phyloP scores from a whole-genome alignment of 768 basidiomycete species.

The Lactarius evosmus region DNA sequence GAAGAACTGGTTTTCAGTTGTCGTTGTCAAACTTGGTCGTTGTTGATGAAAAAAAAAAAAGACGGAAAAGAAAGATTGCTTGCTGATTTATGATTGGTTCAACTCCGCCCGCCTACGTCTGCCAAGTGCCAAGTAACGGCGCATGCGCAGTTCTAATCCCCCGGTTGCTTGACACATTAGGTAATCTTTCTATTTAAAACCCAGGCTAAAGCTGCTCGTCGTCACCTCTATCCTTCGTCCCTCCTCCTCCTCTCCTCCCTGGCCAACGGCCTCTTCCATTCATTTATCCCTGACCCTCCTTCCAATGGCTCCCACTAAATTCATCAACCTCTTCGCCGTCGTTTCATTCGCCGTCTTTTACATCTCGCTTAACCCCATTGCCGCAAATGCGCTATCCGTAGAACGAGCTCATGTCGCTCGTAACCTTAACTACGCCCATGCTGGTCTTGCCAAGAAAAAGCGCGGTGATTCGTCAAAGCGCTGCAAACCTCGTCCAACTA shows the following conservation, averaged over 20 bases:
- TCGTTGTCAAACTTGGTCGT: constrained; percentile 82
- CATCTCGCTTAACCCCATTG: constrained; percentile 44
- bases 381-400: constrained; percentile 53
- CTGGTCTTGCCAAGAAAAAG: constrained; percentile 50
- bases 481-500: constrained; percentile 51
- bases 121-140: background rate
- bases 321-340: constrained; percentile 58
- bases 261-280: constrained; percentile 11
- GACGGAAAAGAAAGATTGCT: constrained; percentile 43
- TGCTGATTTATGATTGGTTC: constrained; percentile 16
- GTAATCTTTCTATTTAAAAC: constrained; percentile 4
- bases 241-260: background rate
- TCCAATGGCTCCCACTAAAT: constrained; percentile 48
- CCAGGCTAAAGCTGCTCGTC: background rate
- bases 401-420: constrained; percentile 42
- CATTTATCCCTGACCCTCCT: constrained; percentile 5
- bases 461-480: constrained; percentile 41
- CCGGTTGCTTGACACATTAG: constrained; percentile 12
- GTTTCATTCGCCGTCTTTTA: constrained; percentile 56
- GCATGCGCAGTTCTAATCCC: no score
- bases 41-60: constrained; percentile 34
- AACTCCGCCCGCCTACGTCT: constrained; percentile 19
- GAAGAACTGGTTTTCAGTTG: constrained; percentile 74
- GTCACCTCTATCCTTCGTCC: background rate
- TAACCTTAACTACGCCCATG: constrained; percentile 44